Percentiles rank a stretch among this genome's conserved stretches.
Evolutionary conservation across 306 rosid species (phyloP).

Genomic region (Arachis hypogaea): DNA sequence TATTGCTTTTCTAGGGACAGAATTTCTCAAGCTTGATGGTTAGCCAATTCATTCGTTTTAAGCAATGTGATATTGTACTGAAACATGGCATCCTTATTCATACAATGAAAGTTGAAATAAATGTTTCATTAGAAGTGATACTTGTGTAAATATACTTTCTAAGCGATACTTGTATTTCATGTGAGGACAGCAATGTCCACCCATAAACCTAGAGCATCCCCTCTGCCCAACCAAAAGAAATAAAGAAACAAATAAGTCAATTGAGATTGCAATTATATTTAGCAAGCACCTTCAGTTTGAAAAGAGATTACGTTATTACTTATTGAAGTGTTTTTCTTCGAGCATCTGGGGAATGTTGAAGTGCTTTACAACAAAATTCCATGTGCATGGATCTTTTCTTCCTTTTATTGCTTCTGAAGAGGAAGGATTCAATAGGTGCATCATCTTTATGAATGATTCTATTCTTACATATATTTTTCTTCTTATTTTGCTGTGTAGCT

Average conservation of each 20-base stretch:
- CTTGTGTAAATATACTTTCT: constrained; percentile 7
- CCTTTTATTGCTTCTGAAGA: constrained; percentile 25
- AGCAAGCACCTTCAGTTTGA: constrained; percentile 20
- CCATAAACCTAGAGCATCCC: background rate
- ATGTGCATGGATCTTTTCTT: constrained; percentile 12
- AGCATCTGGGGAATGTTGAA: constrained; percentile 9
- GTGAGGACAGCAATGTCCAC: background rate
- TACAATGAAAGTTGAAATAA: constrained; percentile 27
- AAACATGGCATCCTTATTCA: constrained; percentile 23
- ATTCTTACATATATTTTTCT: constrained; percentile 8
- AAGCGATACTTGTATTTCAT: constrained; percentile 15
- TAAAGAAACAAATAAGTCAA: constrained; percentile 22
- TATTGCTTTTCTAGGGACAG: constrained; percentile 83
- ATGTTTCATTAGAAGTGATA: constrained; percentile 21
- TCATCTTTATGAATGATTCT: constrained; percentile 16
- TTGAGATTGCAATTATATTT: constrained; percentile 7
- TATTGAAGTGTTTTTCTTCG: constrained; percentile 13
- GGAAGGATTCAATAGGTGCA: constrained; percentile 21
- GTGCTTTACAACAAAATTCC: background rate
- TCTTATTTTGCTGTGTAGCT: constrained; percentile 58
- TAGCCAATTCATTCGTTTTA: constrained; percentile 36
- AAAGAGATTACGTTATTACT: constrained; percentile 11
- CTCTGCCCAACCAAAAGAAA: constrained; percentile 11
- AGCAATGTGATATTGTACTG: constrained; percentile 24
- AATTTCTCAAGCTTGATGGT: constrained; percentile 93